Evolutionary conservation across 805 yeast species (phyloP), one percentile per base, ranked within the genome.

Genomic region (Suhomyces tanzawaensis): DNA sequence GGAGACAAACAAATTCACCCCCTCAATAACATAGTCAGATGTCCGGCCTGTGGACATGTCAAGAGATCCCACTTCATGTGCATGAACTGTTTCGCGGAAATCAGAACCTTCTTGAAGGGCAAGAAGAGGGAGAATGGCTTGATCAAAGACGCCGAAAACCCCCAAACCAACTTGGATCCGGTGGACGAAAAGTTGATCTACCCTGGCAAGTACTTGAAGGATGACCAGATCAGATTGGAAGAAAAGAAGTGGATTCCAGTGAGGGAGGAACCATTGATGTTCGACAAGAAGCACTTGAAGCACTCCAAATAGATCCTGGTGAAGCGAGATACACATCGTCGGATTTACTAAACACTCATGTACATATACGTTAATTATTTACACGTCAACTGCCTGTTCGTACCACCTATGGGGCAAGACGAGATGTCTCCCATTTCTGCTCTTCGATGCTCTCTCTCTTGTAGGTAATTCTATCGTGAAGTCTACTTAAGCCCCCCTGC

Each of bases 41-140:
- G 99, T 59, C 97, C 98, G 3, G 83, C 96, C 0, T 91, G 99
- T 67, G 99, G 99, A 30, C 83, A 85, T 45, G 83, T 79, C 51
- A 93, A 91, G 66, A 76, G 96, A 55, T 80, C 93, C 1, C 95
- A 93, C 62, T 81, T 89, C 40, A 71, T 91, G 52, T 91, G 99
- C 65, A 87, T 88, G 95, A 77, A 85, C 55, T 91, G 99, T 67
- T 90, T 87, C 41, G 78, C 75, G 22, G 89, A 89, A 57, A 84
- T 93, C 55, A 82, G 79, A 58, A 69, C 75, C 40, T 70, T 83
- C 30, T 87, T 96, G 86, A 82, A 77, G 49, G 64, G 62, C 25
- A 69, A 71, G 40, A 68, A 66, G 53, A 52, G 56, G 29, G 62
- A 57, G 47, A 46, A 48, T 27, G 38, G 57, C 27, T 34, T 45